A percentile compares a stretch with the other conserved stretches of the same genome.
phyloP scores from a whole-genome alignment of 129 eudicot genomes.

The Flaveria robusta region DNA sequence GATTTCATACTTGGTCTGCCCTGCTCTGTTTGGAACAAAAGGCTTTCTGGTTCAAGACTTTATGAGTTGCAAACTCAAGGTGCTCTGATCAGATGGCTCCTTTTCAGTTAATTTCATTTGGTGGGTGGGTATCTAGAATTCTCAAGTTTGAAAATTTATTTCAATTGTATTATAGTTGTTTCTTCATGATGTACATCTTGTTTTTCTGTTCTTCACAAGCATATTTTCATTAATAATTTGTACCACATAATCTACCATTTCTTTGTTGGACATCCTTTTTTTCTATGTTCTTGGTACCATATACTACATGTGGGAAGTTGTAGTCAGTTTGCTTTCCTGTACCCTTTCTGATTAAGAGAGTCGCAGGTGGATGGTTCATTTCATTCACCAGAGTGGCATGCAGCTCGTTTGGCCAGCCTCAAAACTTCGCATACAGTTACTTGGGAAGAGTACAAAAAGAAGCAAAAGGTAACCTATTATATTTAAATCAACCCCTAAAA shows the following conservation, averaged over 20 bases:
- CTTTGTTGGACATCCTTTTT: neutral
- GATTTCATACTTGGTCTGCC: neutral
- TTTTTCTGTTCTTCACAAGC: conserved; percentile 1
- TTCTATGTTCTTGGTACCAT: neutral
- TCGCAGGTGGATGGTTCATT: conserved; percentile 99
- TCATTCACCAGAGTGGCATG: conserved; percentile 99
- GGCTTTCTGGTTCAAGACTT: neutral
- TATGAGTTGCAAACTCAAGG: neutral
- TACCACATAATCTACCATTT: neutral
- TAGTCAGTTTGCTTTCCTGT: conserved; percentile 23
- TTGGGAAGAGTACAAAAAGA: conserved; percentile 97
- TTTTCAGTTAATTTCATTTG: conserved; percentile 8
- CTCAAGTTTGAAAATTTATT: neutral
- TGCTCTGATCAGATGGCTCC: too few species aligned
- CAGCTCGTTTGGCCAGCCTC: conserved; percentile 99
- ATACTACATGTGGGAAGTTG: neutral
- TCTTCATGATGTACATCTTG: neutral
- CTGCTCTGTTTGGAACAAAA: neutral
- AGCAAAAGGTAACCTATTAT: conserved; percentile 72
- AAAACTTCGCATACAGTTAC: conserved; percentile 94
- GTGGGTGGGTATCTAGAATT: neutral
- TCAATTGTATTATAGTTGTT: neutral
- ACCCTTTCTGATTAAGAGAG: conserved; percentile 72
- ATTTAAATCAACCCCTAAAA: neutral
- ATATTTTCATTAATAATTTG: neutral